Conservation (phyloP, 139 green algal species). For the Limnomonas spitsbergensis region DNA sequence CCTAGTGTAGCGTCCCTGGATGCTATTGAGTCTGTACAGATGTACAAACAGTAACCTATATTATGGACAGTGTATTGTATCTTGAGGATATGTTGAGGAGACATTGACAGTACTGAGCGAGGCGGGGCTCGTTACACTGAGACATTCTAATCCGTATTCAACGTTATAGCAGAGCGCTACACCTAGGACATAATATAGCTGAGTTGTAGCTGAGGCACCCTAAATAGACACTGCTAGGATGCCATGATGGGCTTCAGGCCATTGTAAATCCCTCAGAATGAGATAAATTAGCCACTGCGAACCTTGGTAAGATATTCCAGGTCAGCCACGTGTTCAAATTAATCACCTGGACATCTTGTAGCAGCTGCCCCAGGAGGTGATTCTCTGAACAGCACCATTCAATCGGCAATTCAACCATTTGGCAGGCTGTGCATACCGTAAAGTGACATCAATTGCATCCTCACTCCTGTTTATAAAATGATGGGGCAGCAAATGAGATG, state of each 20-base stretch:
- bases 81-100: too few relatives aligned
- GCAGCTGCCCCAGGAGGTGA: neutral
- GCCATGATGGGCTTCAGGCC: neutral
- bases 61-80: too few relatives aligned
- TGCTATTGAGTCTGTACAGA: too few relatives aligned
- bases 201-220: neutral
- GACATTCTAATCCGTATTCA: too few relatives aligned
- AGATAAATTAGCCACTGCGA: neutral
- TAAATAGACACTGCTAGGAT: neutral
- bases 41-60: too few relatives aligned
- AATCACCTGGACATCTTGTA: constrained; percentile 8
- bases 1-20: too few relatives aligned
- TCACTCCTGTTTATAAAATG: neutral
- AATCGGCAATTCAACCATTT: neutral
- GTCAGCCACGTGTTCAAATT: neutral
- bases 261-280: neutral
- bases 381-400: constrained; percentile 4
- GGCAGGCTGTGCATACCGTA: neutral
- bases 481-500: neutral
- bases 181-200: neutral
- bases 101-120: too few relatives aligned
- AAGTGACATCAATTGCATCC: neutral
- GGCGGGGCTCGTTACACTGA: too few relatives aligned
- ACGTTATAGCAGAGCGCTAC: neutral
- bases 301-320: too few relatives aligned